Evolutionary conservation across 2,329 filamentous ascomycete genomes (phyloP).

Genomic region (Taxawa tesnikishii): DNA sequence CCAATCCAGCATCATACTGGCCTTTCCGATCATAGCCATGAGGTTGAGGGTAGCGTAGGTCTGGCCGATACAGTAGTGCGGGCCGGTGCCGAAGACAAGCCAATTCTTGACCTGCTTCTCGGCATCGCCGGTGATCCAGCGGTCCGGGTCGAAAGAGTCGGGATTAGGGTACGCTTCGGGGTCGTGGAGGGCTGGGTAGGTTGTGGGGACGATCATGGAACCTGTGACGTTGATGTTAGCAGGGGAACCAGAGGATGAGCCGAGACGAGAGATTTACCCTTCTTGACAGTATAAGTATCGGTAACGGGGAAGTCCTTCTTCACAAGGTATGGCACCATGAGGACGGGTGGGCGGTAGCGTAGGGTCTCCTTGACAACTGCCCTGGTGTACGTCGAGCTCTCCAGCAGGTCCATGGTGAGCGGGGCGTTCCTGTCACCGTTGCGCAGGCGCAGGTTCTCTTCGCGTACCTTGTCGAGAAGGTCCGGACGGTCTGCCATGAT

Average conservation of each 20-base stretch:
- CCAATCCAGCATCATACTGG: constrained; percentile 58
- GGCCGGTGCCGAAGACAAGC: constrained; percentile 79
- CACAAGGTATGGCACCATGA: constrained; percentile 90
- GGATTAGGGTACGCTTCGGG: constrained; percentile 85
- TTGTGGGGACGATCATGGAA: constrained; percentile 87
- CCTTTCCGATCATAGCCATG: constrained; percentile 82
- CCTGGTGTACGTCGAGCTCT: constrained; percentile 79
- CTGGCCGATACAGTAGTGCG: constrained; percentile 94
- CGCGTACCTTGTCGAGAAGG: constrained; percentile 74
- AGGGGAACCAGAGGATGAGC: no score
- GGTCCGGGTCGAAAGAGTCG: constrained; percentile 78
- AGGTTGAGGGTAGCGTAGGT: constrained; percentile 83
- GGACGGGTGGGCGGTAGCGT: constrained; percentile 86
- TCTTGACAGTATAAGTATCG: constrained; percentile 78
- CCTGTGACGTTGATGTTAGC: constrained; percentile 26
- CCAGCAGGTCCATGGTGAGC: constrained; percentile 73
- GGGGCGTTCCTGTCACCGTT: constrained; percentile 60
- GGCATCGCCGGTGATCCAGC: constrained; percentile 82
- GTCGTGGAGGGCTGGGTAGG: constrained; percentile 83
- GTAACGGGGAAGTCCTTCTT: constrained; percentile 95
- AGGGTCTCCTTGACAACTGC: constrained; percentile 85
- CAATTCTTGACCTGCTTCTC: constrained; percentile 93
- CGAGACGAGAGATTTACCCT: no score
- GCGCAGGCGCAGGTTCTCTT: constrained; percentile 72
- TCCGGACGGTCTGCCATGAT: constrained; percentile 89